Percentiles rank a stretch among this genome's conserved stretches.
phyloP scores from a whole-genome alignment of 768 basidiomycete genomes.

The Auricularia sp. region DNA sequence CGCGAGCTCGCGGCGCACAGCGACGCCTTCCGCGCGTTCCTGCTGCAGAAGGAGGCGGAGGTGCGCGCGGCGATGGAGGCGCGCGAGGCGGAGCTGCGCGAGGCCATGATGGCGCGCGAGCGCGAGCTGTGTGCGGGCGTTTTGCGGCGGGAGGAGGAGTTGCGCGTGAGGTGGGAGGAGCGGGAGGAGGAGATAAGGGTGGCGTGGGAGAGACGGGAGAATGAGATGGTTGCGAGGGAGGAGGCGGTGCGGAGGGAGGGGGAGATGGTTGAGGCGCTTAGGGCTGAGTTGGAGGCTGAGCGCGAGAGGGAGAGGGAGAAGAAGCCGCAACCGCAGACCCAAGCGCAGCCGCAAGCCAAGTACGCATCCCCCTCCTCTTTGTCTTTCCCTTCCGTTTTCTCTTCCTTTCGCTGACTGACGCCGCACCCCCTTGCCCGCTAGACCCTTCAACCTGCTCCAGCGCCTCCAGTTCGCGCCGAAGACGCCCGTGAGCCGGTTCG shows the following conservation, averaged over 20 bases:
- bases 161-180: constrained; percentile 6
- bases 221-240: constrained; percentile 36
- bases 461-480: neutral
- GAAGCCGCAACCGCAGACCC: constrained; percentile 38
- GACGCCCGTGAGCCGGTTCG: neutral
- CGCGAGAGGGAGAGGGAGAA: constrained; percentile 22
- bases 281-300: constrained; percentile 30
- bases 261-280: constrained; percentile 28
- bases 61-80: constrained; percentile 45
- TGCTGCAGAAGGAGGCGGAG: constrained; percentile 34
- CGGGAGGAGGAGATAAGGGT: constrained; percentile 62
- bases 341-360: constrained; percentile 32
- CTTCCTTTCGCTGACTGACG: too few relatives aligned
- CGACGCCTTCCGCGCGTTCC: constrained; percentile 30
- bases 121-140: constrained; percentile 4
- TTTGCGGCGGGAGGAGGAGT: constrained; percentile 1
- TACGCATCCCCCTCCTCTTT: constrained; percentile 33
- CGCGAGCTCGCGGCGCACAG: constrained; percentile 38
- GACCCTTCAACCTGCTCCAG: neutral
- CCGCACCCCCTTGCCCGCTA: too few relatives aligned
- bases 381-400: neutral
- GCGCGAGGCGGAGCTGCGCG: constrained; percentile 61
- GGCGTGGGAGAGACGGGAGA: constrained; percentile 47
- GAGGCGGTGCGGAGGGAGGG: constrained; percentile 29
- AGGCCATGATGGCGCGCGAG: constrained; percentile 37